These are phyloP conservation scores for Wickerhamomyces canadensis DNA, from an alignment of 805 yeast genomes.

Conservation along the genomic window DNA sequence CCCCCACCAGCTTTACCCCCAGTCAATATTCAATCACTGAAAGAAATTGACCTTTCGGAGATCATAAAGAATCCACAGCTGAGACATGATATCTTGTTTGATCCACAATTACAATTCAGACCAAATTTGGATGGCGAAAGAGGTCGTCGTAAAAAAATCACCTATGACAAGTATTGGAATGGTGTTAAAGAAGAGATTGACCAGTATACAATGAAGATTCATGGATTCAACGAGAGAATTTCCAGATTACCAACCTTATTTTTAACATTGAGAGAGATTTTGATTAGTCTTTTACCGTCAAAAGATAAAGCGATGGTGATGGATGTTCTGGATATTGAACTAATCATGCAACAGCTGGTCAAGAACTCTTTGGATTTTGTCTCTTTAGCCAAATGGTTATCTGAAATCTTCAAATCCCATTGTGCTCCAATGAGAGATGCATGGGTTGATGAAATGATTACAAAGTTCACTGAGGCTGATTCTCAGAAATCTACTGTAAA, in stretches of 20 bases:
- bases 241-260: slow-evolving; percentile 58
- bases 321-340: slow-evolving; percentile 70
- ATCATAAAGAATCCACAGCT: slow-evolving; percentile 87
- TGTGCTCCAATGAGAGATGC: slow-evolving; percentile 95
- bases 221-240: slow-evolving; percentile 14
- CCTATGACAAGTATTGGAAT: slow-evolving; percentile 80
- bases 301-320: slow-evolving; percentile 64
- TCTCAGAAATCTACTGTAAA: slow-evolving; percentile 27
- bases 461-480: slow-evolving; percentile 33
- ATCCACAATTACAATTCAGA: slow-evolving; percentile 86
- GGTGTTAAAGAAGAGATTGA: slow-evolving; percentile 67
- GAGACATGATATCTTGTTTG: slow-evolving; percentile 89
- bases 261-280: slow-evolving; percentile 70
- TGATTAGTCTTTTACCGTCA: slow-evolving; percentile 69
- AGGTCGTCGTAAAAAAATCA: slow-evolving; percentile 68
- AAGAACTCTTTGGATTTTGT: slow-evolving; percentile 71
- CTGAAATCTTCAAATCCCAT: slow-evolving; percentile 74
- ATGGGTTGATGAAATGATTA: slow-evolving; percentile 81
- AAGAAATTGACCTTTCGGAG: slow-evolving; percentile 83
- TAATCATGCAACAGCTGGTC: slow-evolving; percentile 68
- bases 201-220: slow-evolving; percentile 30
- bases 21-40: slow-evolving; percentile 70
- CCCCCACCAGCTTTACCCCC: slow-evolving; percentile 69
- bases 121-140: slow-evolving; percentile 90
- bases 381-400: slow-evolving; percentile 67